Evolutionary conservation across 2,329 filamentous ascomycete genomes (phyloP).

Genomic region (Fusarium buxicola): DNA sequence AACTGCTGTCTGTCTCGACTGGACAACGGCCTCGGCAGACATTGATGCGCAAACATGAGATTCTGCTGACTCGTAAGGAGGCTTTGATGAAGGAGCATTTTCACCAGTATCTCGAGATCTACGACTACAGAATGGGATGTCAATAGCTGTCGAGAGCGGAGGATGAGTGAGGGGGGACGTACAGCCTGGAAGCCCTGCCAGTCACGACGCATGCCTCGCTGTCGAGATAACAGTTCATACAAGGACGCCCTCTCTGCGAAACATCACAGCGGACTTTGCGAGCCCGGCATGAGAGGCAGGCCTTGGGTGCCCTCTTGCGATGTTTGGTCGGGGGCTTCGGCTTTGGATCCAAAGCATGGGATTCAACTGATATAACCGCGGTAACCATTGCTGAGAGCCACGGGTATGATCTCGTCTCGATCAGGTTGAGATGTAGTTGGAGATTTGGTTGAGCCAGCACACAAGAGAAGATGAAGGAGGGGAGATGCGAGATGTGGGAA

Average conservation of each 20-base stretch:
- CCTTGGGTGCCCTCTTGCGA: conserved; percentile 49
- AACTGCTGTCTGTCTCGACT: conserved; percentile 18
- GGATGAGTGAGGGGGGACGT: no score
- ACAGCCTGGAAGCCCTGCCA: conserved; percentile 19
- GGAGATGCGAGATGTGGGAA: conserved; percentile 3
- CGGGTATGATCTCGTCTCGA: conserved; percentile 37
- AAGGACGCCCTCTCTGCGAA: conserved; percentile 60
- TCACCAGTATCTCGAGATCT: conserved; percentile 17
- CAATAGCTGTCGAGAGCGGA: no score
- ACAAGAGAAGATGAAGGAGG: background rate
- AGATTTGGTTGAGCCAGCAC: background rate
- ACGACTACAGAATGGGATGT: no score
- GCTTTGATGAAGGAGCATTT: conserved; percentile 6
- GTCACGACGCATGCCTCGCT: conserved; percentile 57
- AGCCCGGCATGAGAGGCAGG: conserved; percentile 62
- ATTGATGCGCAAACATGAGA: conserved; percentile 10
- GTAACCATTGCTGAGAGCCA: background rate
- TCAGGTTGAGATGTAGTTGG: background rate
- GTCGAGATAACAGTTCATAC: conserved; percentile 64
- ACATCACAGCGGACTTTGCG: conserved; percentile 64
- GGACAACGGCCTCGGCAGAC: conserved; percentile 28
- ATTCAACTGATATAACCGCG: conserved; percentile 28
- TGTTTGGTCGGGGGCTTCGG: conserved; percentile 51
- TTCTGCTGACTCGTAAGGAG: conserved; percentile 11
- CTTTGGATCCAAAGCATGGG: conserved; percentile 37